Percentiles rank a stretch among this genome's conserved stretches.
Evolutionary conservation across 345 rosid genomes (phyloP).

Genomic region (Psidium guajava): DNA sequence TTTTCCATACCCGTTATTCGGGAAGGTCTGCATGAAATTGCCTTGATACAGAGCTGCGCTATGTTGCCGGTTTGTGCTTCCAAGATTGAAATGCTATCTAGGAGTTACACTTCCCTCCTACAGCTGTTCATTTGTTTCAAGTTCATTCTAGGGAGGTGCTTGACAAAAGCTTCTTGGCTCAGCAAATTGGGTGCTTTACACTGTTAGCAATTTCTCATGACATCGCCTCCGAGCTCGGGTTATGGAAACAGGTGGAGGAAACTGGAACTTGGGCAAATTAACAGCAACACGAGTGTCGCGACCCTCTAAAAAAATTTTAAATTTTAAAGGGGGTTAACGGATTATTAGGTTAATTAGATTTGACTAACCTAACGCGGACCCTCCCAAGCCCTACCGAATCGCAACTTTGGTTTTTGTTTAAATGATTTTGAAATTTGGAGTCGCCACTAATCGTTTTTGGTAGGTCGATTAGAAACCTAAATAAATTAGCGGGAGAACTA

Average conservation of each 20-base stretch:
- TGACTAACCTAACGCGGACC: no score
- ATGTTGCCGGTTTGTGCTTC: background rate
- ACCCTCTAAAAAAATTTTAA: no score
- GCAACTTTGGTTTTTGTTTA: no score
- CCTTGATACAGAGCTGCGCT: background rate
- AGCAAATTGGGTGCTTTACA: background rate
- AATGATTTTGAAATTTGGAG: no score
- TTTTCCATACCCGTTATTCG: background rate
- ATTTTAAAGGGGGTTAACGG: no score
- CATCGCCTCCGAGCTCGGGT: background rate
- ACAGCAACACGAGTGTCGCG: no score
- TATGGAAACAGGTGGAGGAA: background rate
- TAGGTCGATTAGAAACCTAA: no score
- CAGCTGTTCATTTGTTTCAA: no score
- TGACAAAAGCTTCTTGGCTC: background rate
- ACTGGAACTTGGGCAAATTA: background rate
- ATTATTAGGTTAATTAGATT: no score
- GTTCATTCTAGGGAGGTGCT: background rate
- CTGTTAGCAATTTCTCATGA: background rate
- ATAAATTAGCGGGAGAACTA: no score
- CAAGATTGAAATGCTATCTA: background rate
- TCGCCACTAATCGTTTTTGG: no score
- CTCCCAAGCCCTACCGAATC: no score
- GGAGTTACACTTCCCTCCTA: background rate
- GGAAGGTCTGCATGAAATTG: background rate